Evolutionary conservation across 129 eudicot species (phyloP).

Genomic region (Chrysanthemum makinoi): DNA sequence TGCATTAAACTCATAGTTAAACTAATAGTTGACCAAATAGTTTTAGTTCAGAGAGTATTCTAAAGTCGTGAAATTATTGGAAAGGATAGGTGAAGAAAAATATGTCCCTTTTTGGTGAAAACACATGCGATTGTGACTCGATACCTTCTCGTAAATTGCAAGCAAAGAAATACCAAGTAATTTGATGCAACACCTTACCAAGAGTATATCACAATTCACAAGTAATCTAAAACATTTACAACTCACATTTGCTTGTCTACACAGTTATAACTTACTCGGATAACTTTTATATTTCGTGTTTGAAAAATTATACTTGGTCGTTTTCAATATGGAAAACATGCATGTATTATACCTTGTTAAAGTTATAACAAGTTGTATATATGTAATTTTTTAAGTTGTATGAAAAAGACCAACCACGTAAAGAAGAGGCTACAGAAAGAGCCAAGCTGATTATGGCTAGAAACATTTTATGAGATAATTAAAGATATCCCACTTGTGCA

Average conservation of each 20-base stretch:
- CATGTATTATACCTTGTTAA: neutral
- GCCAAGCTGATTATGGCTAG: conserved; percentile 12
- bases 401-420: conserved; percentile 14
- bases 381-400: conserved; percentile 3
- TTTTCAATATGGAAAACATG: neutral
- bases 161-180: conserved; percentile 24
- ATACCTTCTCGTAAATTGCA: conserved; percentile 31
- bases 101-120: conserved; percentile 12
- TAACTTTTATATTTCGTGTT: neutral
- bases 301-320: neutral
- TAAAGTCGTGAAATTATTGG: conserved; percentile 11
- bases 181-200: conserved; percentile 24
- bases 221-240: neutral
- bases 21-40: conserved; percentile 17
- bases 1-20: conserved; percentile 6
- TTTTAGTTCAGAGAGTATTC: neutral
- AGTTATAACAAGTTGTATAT: neutral
- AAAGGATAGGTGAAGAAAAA: conserved; percentile 25
- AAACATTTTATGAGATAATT: conserved; percentile 15
- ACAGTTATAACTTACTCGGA: neutral
- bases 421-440: conserved; percentile 9
- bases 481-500: conserved; percentile 33
- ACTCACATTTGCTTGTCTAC: neutral
- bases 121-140: conserved; percentile 32
- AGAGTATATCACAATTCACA: conserved; percentile 25